Evolutionary conservation across 495 filamentous ascomycete species (phyloP), one percentile per base, ranked within the genome.

Genomic region (Bryoglossum gracile): DNA sequence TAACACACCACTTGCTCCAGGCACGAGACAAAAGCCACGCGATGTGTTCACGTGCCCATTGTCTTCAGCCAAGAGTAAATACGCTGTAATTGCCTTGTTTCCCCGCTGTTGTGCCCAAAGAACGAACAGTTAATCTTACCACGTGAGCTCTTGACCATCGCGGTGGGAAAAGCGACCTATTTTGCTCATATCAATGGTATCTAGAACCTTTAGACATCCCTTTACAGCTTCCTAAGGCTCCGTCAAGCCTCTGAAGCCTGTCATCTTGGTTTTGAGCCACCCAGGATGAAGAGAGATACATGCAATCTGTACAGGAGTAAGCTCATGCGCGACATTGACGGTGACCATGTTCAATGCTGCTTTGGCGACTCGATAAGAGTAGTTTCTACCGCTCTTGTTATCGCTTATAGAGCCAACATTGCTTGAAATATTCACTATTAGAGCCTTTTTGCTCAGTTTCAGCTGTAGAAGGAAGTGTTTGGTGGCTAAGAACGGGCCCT

Each of bases 331-430:
- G 16, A 42, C 16, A 24, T 42, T 19, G 9, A 42, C 39, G 5
- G 39, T 42, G 17, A 42, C 17, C 39, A 42, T 42, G 21, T 42
- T 42, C 16, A 42, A 19, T 9, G 39, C 39, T 19, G 39, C 39
- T 16, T 42, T 42, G 4, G 39, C 6, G 21, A 8, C 24, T 24
- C 39, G 14, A 16, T 42, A 42, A 16, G 16, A 21, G 21, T 21
- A 8, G 39, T 42, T 42, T 4, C 4, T 4, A 42, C 39, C 39
- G 3, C 9, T 42, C 5, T 6, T 16, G 39, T 42, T 42, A 42
- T 19, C 39, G 16, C 16, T 24, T 8, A 42, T 42, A 19, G 39
- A 42, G 9, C 39, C 39, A 22, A 19, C 4, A 16, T 16, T 4
- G 16, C 39, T 42, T 24, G 39, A 42, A 21, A 42, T 24, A 16